Evolutionary conservation across 768 basidiomycete species (phyloP).

Genomic region (Mrakia hoshinonis): DNA sequence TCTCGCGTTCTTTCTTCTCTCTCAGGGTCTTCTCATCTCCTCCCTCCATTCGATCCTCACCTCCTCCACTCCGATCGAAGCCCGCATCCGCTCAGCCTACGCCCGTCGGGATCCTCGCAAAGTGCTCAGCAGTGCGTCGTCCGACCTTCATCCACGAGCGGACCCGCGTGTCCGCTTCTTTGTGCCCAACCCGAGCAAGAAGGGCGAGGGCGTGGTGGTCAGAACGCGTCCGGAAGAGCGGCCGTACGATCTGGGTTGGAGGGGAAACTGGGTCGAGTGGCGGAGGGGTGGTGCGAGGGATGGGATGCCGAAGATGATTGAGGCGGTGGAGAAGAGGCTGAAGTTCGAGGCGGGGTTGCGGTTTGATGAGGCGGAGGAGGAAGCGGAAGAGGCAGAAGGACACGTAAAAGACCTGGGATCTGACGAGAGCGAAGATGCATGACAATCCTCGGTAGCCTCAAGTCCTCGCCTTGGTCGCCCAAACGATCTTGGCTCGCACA

Average conservation of each 20-base stretch:
- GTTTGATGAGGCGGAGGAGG: no score
- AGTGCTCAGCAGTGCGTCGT: neutral
- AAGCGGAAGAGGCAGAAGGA: no score
- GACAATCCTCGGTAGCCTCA: no score
- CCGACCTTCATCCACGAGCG: neutral
- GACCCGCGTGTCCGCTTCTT: neutral
- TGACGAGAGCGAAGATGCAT: no score
- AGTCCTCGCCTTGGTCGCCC: no score
- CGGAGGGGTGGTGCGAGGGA: no score
- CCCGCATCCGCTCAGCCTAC: conserved; percentile 1
- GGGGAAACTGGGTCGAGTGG: neutral
- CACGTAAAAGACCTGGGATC: no score
- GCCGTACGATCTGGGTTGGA: conserved; percentile 12
- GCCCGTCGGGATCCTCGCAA: neutral
- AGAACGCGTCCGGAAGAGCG: neutral
- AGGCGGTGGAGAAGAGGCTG: no score
- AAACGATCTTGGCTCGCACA: no score
- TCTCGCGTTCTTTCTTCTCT: neutral
- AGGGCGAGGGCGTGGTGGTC: neutral
- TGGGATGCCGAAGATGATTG: no score
- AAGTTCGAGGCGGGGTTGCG: no score
- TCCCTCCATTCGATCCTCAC: conserved; percentile 5
- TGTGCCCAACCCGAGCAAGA: neutral
- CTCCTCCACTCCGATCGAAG: conserved; percentile 11
- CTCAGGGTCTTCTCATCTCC: conserved; percentile 1